A percentile compares a stretch with the other conserved stretches of the same genome.
phyloP scores from a whole-genome alignment of 192 early-diverging fungal species.

The Fimicolochytrium jonesii region DNA sequence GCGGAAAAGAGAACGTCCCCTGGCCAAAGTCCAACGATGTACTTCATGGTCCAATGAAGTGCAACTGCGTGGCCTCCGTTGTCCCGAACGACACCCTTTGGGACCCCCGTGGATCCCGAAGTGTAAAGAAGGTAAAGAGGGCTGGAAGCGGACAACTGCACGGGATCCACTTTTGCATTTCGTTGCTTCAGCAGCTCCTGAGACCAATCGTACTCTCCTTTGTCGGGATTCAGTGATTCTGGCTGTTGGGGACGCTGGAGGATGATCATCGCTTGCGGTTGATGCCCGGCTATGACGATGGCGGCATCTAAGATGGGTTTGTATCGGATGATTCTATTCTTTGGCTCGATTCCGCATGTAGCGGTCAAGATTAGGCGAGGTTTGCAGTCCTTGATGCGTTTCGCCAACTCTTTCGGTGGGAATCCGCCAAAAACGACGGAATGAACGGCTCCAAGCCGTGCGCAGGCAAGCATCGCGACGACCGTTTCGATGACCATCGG shows the following conservation, averaged over 20 bases:
- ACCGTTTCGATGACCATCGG: slow-evolving; percentile 41
- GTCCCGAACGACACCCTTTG: slow-evolving; percentile 64
- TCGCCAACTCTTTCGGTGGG: slow-evolving; percentile 51
- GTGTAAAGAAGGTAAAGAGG: slow-evolving; percentile 79
- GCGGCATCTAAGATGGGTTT: slow-evolving; percentile 75
- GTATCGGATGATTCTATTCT: slow-evolving; percentile 64
- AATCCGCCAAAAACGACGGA: slow-evolving; percentile 74
- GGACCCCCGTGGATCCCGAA: slow-evolving; percentile 59
- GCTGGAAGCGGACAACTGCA: too few species aligned
- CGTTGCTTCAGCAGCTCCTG: too few species aligned
- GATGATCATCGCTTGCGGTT: slow-evolving; percentile 49
- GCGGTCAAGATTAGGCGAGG: slow-evolving; percentile 61
- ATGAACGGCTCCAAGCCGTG: slow-evolving; percentile 76
- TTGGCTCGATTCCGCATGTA: slow-evolving; percentile 75
- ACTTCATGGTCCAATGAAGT: slow-evolving; percentile 63
- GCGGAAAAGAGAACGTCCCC: slow-evolving; percentile 78
- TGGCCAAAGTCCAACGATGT: slow-evolving; percentile 66
- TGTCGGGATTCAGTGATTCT: slow-evolving; percentile 37
- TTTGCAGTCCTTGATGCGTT: slow-evolving; percentile 77
- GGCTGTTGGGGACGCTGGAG: slow-evolving; percentile 65
- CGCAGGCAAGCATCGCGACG: slow-evolving; percentile 81
- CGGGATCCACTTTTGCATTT: too few species aligned
- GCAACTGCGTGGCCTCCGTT: slow-evolving; percentile 68
- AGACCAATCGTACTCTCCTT: slow-evolving; percentile 56
- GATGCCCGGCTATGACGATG: slow-evolving; percentile 46